Evolutionary conservation across 2,329 filamentous ascomycete species (phyloP).

Genomic region (Claviceps maximensis): DNA sequence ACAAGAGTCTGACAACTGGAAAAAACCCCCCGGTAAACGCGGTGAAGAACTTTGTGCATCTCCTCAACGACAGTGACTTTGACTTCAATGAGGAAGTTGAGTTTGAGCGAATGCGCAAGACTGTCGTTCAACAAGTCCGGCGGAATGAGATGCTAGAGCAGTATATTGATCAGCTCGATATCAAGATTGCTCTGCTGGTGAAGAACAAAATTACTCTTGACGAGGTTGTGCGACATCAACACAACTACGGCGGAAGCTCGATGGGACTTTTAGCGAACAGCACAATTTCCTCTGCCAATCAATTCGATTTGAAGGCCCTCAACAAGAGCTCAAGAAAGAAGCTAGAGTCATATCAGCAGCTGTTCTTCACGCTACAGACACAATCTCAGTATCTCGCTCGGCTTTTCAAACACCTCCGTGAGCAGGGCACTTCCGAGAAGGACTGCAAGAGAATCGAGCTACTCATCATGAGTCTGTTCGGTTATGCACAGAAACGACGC

Average conservation of each 20-base stretch:
- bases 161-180: conserved; percentile 95
- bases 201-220: conserved; percentile 99
- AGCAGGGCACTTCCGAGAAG: conserved; percentile 76
- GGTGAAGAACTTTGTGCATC: conserved; percentile 94
- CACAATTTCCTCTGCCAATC: conserved; percentile 78
- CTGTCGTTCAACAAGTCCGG: conserved; percentile 90
- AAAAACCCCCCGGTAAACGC: conserved; percentile 96
- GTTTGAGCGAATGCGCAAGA: conserved; percentile 88
- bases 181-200: conserved; percentile 94
- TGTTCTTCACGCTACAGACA: conserved; percentile 95
- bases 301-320: conserved; percentile 90
- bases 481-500: conserved; percentile 89
- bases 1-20: conserved; percentile 89
- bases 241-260: conserved; percentile 84
- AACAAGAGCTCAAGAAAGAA: conserved; percentile 96
- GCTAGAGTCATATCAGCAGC: conserved; percentile 89
- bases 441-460: conserved; percentile 88
- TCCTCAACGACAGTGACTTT: conserved; percentile 95
- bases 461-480: conserved; percentile 90
- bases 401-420: conserved; percentile 71
- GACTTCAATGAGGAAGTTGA: conserved; percentile 98
- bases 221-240: conserved; percentile 93
- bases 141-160: conserved; percentile 96
- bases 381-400: conserved; percentile 89
- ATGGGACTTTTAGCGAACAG: conserved; percentile 75